These are phyloP conservation scores for Viridothelium virens DNA, from an alignment of 495 filamentous ascomycete genomes.

Conservation along the genomic window DNA sequence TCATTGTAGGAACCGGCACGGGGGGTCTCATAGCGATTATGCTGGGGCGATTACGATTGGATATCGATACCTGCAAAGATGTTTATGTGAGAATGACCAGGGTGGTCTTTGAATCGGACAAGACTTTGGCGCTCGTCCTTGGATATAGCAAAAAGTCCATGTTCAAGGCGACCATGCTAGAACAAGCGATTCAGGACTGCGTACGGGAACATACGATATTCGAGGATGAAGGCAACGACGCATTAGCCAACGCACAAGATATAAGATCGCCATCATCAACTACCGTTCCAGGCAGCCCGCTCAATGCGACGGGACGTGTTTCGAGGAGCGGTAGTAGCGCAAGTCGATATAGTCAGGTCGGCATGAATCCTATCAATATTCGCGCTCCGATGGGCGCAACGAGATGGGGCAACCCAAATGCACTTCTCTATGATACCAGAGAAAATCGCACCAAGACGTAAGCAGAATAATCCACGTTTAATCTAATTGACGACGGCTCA, in stretches of 20 bases:
- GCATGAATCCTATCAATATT: constrained; percentile 28
- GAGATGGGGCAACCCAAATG: constrained; percentile 52
- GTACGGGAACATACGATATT: constrained; percentile 79
- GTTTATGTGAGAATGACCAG: constrained; percentile 91
- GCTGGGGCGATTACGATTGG: constrained; percentile 84
- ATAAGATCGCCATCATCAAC: constrained; percentile 20
- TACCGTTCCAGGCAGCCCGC: constrained; percentile 22
- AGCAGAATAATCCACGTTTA: constrained; percentile 34
- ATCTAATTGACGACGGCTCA: not conserved
- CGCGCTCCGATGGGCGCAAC: constrained; percentile 25
- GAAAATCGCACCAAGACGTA: constrained; percentile 89
- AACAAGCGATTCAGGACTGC: constrained; percentile 86
- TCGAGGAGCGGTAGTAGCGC: constrained; percentile 47
- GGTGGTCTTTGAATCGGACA: constrained; percentile 94
- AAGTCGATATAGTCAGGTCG: constrained; percentile 48
- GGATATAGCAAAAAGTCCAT: constrained; percentile 86
- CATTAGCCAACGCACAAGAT: constrained; percentile 21
- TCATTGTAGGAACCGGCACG: constrained; percentile 90
- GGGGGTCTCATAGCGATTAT: constrained; percentile 94
- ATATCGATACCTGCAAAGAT: constrained; percentile 91
- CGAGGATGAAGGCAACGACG: constrained; percentile 67
- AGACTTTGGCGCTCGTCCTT: constrained; percentile 90
- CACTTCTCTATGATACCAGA: constrained; percentile 69
- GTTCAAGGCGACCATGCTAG: constrained; percentile 92
- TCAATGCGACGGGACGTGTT: not conserved